Percentiles rank a stretch among this genome's conserved stretches.
These are phyloP conservation scores for Mycena floridula DNA, from an alignment of 768 basidiomycete genomes.

Conservation along the genomic window DNA sequence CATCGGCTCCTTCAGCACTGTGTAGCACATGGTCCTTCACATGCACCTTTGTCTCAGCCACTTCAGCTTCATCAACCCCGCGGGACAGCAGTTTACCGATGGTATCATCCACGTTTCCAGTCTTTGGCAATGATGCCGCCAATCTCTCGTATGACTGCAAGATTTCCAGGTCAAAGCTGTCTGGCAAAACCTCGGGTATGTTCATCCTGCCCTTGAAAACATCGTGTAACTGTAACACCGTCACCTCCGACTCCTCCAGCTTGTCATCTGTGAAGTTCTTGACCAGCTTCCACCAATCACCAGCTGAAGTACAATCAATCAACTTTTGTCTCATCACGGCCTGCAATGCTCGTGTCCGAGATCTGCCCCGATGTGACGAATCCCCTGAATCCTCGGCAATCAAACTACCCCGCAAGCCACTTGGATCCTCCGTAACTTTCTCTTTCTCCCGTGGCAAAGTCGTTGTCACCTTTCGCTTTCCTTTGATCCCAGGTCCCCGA, in stretches of 20 bases:
- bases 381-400: not conserved
- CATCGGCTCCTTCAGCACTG: not conserved
- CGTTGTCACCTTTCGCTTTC: not conserved
- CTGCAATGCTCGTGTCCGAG: not conserved
- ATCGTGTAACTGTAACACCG: not conserved
- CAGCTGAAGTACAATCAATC: not conserved
- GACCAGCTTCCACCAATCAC: not conserved
- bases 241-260: not conserved
- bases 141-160: not conserved
- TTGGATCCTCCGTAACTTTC: not conserved
- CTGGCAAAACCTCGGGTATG: not conserved
- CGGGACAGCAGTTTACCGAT: not conserved
- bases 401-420: not conserved
- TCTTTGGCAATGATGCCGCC: not conserved
- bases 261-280: not conserved
- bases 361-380: not conserved
- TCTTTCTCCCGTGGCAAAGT: not conserved
- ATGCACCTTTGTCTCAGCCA: not conserved
- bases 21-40: not conserved
- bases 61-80: not conserved
- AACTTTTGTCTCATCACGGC: not conserved
- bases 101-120: not conserved
- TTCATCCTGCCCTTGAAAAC: not conserved
- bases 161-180: not conserved
- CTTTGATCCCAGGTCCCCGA: not conserved